Conservation (phyloP, 2,329 filamentous ascomycete genomes). For the Fusarium goolgardi region DNA sequence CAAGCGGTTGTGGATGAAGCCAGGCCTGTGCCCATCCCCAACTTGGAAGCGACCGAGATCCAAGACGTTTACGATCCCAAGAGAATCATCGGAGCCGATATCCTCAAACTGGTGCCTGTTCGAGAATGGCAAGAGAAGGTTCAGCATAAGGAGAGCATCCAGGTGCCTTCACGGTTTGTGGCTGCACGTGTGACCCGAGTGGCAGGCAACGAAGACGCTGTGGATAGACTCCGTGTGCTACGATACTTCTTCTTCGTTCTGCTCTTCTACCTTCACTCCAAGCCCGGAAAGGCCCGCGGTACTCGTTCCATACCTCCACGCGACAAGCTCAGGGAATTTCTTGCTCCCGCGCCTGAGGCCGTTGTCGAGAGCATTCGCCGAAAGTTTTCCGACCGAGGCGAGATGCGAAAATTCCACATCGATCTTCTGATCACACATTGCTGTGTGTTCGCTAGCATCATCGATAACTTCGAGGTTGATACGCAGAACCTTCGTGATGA, state of each 20-base stretch:
- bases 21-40: constrained; percentile 79
- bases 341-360: constrained; percentile 68
- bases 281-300: constrained; percentile 60
- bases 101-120: constrained; percentile 74
- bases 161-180: constrained; percentile 71
- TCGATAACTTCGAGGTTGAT: constrained; percentile 80
- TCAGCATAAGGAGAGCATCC: constrained; percentile 67
- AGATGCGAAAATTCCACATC: constrained; percentile 76
- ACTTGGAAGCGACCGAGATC: constrained; percentile 73
- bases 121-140: constrained; percentile 79
- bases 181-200: constrained; percentile 69
- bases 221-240: constrained; percentile 66
- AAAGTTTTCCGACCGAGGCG: constrained; percentile 73
- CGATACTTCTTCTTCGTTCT: constrained; percentile 70
- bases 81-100: constrained; percentile 73
- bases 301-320: constrained; percentile 66
- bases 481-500: constrained; percentile 77
- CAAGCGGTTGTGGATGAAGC: constrained; percentile 72
- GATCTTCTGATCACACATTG: constrained; percentile 80
- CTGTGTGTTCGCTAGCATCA: constrained; percentile 75
- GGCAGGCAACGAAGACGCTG: constrained; percentile 65
- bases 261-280: constrained; percentile 62
- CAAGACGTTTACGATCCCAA: constrained; percentile 79
- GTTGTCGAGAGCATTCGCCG: constrained; percentile 75
- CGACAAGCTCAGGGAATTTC: constrained; percentile 69